Evolutionary conservation across 768 basidiomycete species (phyloP).

Genomic region (Porpolomopsis calyptriformis): DNA sequence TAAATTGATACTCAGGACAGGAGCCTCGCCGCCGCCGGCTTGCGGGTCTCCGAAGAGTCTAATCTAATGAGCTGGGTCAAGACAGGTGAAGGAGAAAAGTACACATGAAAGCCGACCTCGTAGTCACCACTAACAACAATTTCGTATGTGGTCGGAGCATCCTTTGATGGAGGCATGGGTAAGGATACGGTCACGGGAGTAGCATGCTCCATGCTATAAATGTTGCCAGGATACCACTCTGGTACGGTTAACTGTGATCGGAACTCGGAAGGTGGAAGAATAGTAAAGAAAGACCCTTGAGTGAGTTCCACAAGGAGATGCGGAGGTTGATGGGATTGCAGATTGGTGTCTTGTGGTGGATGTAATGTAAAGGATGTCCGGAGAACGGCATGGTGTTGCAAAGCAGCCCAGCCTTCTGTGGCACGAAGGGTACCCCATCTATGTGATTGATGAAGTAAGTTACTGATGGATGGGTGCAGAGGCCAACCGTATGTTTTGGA

Average conservation of each 20-base stretch:
- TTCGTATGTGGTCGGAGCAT: slow-evolving; percentile 44
- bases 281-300: slow-evolving; percentile 68
- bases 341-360: slow-evolving; percentile 26
- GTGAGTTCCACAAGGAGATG: slow-evolving; percentile 48
- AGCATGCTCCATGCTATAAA: slow-evolving; percentile 58
- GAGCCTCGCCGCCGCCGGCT: slow-evolving; percentile 29
- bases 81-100: slow-evolving; percentile 4
- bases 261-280: slow-evolving; percentile 36
- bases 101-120: slow-evolving; percentile 37
- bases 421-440: slow-evolving; percentile 67
- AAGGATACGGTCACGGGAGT: slow-evolving; percentile 39
- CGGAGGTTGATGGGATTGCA: slow-evolving; percentile 21
- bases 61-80: slow-evolving; percentile 36
- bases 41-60: slow-evolving; percentile 74
- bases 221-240: slow-evolving; percentile 76
- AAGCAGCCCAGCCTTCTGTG: slow-evolving; percentile 78
- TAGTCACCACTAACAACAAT: slow-evolving; percentile 75
- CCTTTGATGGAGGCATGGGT: slow-evolving; percentile 34
- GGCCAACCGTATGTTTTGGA: slow-evolving; percentile 48
- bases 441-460: neutral
- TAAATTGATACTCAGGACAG: slow-evolving; percentile 48
- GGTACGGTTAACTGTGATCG: slow-evolving; percentile 17
- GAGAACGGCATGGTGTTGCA: slow-evolving; percentile 72
- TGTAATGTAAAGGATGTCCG: slow-evolving; percentile 51
- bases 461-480: neutral